These are phyloP conservation scores for Aspergillus coremiiformis DNA, from an alignment of 495 filamentous ascomycete species.

Conservation along the genomic window DNA sequence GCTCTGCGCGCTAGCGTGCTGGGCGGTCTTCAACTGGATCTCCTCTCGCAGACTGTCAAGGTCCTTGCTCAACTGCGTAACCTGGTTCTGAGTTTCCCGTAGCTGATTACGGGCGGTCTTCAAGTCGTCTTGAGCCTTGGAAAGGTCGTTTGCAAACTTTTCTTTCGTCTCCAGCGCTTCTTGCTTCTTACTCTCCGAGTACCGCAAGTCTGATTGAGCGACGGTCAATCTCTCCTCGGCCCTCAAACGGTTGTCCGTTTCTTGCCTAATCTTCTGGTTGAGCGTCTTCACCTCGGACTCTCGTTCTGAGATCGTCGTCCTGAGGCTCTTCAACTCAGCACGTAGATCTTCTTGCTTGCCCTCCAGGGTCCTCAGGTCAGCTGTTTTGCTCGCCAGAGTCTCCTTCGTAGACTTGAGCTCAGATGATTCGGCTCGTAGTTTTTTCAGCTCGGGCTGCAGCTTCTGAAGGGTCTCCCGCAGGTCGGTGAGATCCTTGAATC, in stretches of 20 bases:
- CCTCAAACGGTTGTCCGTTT: constrained; percentile 60
- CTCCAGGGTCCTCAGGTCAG: constrained; percentile 67
- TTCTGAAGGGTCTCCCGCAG: constrained; percentile 72
- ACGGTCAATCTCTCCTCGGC: constrained; percentile 69
- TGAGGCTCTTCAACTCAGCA: constrained; percentile 60
- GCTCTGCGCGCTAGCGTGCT: constrained; percentile 76
- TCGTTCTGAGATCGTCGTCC: constrained; percentile 59
- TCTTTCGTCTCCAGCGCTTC: constrained; percentile 67
- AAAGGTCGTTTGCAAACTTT: constrained; percentile 56
- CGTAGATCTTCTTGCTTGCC: constrained; percentile 72
- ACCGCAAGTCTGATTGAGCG: constrained; percentile 65
- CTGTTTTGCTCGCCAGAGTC: constrained; percentile 58
- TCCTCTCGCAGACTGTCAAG: constrained; percentile 67
- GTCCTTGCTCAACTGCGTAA: constrained; percentile 56
- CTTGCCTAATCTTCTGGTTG: constrained; percentile 66
- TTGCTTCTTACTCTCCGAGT: constrained; percentile 67
- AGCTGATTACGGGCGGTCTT: constrained; percentile 54
- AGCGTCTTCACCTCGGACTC: constrained; percentile 70
- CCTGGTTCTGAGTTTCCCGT: constrained; percentile 64
- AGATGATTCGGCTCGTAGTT: constrained; percentile 64
- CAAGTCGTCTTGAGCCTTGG: constrained; percentile 62
- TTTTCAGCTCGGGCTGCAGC: constrained; percentile 74
- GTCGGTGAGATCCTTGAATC: constrained; percentile 84
- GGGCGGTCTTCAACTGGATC: constrained; percentile 72
- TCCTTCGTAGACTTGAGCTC: constrained; percentile 64